These are phyloP conservation scores for Candida ortonii DNA, from an alignment of 805 yeast species.

Conservation along the genomic window DNA sequence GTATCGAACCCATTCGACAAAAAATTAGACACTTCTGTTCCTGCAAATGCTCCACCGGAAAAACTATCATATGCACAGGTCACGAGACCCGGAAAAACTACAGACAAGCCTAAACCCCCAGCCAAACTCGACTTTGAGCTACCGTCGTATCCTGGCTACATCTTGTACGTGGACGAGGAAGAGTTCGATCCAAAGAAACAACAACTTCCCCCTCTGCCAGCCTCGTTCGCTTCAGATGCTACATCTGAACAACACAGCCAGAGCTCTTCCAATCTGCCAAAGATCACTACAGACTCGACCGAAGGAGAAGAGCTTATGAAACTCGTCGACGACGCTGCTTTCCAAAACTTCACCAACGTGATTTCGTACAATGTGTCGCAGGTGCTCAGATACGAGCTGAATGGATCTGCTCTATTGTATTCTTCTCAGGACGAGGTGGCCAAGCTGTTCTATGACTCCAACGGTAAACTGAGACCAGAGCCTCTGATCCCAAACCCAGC, in stretches of 20 bases:
- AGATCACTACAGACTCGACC: slow-evolving; percentile 30
- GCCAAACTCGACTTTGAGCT: slow-evolving; percentile 22
- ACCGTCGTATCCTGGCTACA: slow-evolving; percentile 62
- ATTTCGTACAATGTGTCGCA: slow-evolving; percentile 84
- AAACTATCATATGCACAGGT: slow-evolving; percentile 21
- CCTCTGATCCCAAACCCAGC: slow-evolving; percentile 54
- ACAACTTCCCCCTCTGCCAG: slow-evolving; percentile 44
- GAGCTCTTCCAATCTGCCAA: slow-evolving; percentile 20
- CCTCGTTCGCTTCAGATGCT: slow-evolving; percentile 9
- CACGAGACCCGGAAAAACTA: slow-evolving; percentile 18
- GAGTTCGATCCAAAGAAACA: slow-evolving; percentile 49
- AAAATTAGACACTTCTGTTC: neutral
- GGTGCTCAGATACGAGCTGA: slow-evolving; percentile 79
- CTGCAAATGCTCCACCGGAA: slow-evolving; percentile 2
- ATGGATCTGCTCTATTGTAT: slow-evolving; percentile 75
- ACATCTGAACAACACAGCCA: too few species aligned
- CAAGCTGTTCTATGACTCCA: slow-evolving; percentile 35
- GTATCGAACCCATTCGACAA: slow-evolving; percentile 6
- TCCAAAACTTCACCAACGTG: slow-evolving; percentile 72
- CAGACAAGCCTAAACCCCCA: neutral
- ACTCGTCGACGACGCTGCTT: slow-evolving; percentile 69
- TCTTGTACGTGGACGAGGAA: slow-evolving; percentile 73
- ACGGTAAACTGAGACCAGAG: slow-evolving; percentile 24
- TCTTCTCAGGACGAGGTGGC: slow-evolving; percentile 58
- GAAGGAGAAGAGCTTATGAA: slow-evolving; percentile 49